phyloP scores from a whole-genome alignment of 257 asterid species.

The Thymus mandschuricus region DNA sequence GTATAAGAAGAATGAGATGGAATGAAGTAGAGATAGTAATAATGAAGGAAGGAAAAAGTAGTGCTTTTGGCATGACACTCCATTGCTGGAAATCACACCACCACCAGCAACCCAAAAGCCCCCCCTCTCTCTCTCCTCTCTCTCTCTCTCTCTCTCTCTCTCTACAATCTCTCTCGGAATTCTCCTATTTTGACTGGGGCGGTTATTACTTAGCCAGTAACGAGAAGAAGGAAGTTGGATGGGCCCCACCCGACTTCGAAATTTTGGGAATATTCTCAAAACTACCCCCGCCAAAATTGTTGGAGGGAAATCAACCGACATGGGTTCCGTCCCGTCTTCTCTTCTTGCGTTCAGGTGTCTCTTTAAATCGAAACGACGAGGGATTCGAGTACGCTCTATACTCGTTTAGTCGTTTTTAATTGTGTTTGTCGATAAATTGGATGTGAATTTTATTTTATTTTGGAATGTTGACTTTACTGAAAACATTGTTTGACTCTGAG shows the following conservation, averaged over 20 bases:
- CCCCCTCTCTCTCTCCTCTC: constrained; percentile 15
- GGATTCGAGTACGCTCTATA: too few species aligned
- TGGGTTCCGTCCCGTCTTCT: too few species aligned
- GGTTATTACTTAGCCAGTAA: constrained; percentile 18
- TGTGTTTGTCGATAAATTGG: too few species aligned
- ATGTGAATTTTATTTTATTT: too few species aligned
- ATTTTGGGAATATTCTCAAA: not conserved
- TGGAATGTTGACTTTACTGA: too few species aligned
- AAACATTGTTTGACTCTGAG: too few species aligned
- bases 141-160: constrained; percentile 15
- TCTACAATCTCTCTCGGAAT: not conserved
- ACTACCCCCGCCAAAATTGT: not conserved
- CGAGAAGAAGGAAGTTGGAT: not conserved
- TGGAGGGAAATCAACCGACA: too few species aligned
- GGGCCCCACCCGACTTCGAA: constrained; percentile 13
- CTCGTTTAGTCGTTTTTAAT: too few species aligned
- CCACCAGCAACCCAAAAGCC: constrained; percentile 41
- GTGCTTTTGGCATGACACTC: constrained; percentile 55
- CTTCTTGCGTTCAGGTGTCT: too few species aligned
- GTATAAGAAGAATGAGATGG: not conserved
- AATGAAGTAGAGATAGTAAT: constrained; percentile 35
- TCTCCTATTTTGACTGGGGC: constrained; percentile 23
- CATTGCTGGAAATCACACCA: constrained; percentile 53
- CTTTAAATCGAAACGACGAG: too few species aligned
- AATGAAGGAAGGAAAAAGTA: constrained; percentile 39